phyloP scores from a whole-genome alignment of 2,329 filamentous ascomycete genomes.

The Ascomycota sp. region DNA sequence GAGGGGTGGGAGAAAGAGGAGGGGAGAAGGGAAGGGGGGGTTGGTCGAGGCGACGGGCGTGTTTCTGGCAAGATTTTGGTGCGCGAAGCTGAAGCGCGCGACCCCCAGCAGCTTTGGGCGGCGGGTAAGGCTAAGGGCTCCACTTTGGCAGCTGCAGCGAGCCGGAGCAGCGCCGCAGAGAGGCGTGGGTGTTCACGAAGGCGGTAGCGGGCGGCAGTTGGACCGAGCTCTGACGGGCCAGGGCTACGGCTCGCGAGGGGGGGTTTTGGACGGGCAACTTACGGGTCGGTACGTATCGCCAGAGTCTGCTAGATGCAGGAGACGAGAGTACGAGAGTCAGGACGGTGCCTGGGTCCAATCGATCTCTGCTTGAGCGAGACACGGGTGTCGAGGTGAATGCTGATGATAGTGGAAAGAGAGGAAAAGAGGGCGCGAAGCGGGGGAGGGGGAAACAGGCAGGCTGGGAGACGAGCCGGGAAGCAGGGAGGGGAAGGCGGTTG shows the following conservation, averaged over 20 bases:
- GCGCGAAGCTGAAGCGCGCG: too few relatives aligned
- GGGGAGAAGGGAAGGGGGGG: too few relatives aligned
- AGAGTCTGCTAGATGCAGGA: constrained; percentile 27
- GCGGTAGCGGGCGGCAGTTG: too few relatives aligned
- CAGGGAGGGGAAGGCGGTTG: constrained; percentile 9
- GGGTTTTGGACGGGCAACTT: constrained; percentile 21
- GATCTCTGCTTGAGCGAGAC: too few relatives aligned
- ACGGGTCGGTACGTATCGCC: constrained; percentile 41
- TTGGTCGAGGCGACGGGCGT: too few relatives aligned
- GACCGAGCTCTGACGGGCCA: too few relatives aligned
- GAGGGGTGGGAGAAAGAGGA: too few relatives aligned
- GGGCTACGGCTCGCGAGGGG: too few relatives aligned
- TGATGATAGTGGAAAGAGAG: constrained; percentile 6
- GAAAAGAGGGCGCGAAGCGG: constrained; percentile 4
- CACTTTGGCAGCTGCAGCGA: constrained; percentile 1
- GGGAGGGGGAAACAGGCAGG: constrained; percentile 1
- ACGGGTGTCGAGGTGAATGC: too few relatives aligned
- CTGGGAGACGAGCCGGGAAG: constrained; percentile 7
- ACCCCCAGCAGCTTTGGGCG: too few relatives aligned
- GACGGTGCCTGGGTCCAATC: constrained; percentile 6
- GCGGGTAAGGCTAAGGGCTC: constrained; percentile 1
- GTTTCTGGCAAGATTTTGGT: not conserved
- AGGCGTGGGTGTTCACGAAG: too few relatives aligned
- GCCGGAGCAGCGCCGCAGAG: constrained; percentile 1
- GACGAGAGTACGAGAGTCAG: constrained; percentile 11